Evolutionary conservation across 768 basidiomycete genomes (phyloP).

Genomic region (Amanita fuliginea): DNA sequence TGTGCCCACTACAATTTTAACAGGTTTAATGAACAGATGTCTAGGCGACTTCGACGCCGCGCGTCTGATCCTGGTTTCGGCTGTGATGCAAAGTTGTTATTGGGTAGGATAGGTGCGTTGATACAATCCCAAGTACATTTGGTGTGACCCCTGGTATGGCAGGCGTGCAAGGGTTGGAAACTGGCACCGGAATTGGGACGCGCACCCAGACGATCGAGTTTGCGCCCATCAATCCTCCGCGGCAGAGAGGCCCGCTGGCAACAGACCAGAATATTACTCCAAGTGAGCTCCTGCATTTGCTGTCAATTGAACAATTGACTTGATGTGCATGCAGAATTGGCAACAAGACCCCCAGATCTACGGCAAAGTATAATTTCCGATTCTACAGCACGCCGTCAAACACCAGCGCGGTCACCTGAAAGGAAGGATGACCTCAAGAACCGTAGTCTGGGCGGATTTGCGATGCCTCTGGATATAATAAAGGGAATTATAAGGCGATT

Average conservation of each 20-base stretch:
- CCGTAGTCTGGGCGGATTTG: conserved; percentile 62
- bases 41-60: not conserved
- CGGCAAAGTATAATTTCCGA: not conserved
- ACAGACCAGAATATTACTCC: not conserved
- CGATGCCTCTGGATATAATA: conserved; percentile 52
- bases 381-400: not conserved
- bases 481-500: conserved; percentile 36
- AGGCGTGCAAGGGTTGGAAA: not conserved
- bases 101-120: not conserved
- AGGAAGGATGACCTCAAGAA: conserved; percentile 19
- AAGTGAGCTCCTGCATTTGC: conserved; percentile 8
- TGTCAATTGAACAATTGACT: conserved; percentile 10
- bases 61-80: conserved; percentile 1
- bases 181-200: not conserved
- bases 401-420: not conserved
- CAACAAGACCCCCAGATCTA: not conserved
- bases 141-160: not conserved
- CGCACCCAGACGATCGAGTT: conserved; percentile 44
- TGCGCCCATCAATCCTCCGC: conserved; percentile 23
- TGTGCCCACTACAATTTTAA: not conserved
- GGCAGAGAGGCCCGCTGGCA: conserved; percentile 13
- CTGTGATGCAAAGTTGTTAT: too few species aligned
- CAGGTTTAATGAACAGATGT: not conserved
- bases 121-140: not conserved
- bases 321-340: conserved; percentile 3